Conservation (phyloP, 2,329 filamentous ascomycete species). For the Coniella vitis region DNA sequence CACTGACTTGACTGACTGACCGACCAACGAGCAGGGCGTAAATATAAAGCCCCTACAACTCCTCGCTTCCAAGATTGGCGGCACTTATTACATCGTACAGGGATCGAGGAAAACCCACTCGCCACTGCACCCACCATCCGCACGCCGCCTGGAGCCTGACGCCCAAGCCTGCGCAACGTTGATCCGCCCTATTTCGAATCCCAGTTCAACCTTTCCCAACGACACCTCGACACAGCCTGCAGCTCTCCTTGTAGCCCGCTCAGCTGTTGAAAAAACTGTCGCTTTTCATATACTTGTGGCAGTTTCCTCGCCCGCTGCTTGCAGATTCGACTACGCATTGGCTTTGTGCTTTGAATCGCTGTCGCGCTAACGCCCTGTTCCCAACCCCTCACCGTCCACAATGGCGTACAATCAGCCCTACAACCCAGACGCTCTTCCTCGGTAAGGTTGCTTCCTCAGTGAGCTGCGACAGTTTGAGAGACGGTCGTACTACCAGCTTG, state of each 20-base stretch:
- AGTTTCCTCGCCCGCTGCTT: too few relatives aligned
- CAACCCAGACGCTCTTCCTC: conserved; percentile 91
- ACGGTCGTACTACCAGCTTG: background rate
- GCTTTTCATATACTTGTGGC: too few relatives aligned
- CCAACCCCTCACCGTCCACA: conserved; percentile 18
- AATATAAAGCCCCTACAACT: too few relatives aligned
- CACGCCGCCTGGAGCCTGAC: conserved; percentile 10
- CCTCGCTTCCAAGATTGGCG: too few relatives aligned
- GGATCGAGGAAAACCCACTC: background rate
- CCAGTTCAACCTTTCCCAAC: too few relatives aligned
- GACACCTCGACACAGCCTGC: too few relatives aligned
- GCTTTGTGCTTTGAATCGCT: background rate
- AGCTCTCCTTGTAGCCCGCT: background rate
- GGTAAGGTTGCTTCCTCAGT: conserved; percentile 48
- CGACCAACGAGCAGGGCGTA: background rate
- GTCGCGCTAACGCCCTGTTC: background rate
- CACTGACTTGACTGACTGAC: too few relatives aligned
- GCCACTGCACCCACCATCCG: conserved; percentile 1
- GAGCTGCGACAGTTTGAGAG: background rate
- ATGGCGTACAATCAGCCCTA: conserved; percentile 95
- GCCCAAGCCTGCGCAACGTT: background rate
- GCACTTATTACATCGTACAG: background rate
- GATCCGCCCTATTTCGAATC: background rate
- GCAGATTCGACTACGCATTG: background rate
- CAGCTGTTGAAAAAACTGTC: background rate